A percentile compares a stretch with the other conserved stretches of the same genome.
Evolutionary conservation across 2,329 filamentous ascomycete genomes (phyloP).

Genomic region (Fusarium paranaense): DNA sequence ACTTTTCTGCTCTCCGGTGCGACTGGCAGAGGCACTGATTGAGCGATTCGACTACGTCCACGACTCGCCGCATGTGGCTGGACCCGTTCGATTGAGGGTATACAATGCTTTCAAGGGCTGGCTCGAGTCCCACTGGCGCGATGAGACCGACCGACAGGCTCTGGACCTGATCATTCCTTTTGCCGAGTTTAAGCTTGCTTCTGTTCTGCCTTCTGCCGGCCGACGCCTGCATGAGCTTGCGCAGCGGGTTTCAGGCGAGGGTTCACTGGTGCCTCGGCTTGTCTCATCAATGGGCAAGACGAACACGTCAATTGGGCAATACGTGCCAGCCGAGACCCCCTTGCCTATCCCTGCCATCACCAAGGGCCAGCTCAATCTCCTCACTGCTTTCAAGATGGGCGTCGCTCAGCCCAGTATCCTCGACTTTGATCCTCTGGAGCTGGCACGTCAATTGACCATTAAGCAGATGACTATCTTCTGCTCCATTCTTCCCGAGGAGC

Average conservation of each 20-base stretch:
- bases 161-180: slow-evolving; percentile 83
- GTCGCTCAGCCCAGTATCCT: slow-evolving; percentile 78
- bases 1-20: slow-evolving; percentile 84
- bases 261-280: slow-evolving; percentile 82
- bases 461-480: slow-evolving; percentile 94
- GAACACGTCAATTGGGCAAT: slow-evolving; percentile 78
- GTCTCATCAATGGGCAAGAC: slow-evolving; percentile 91
- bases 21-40: slow-evolving; percentile 85
- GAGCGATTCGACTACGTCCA: slow-evolving; percentile 93
- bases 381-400: slow-evolving; percentile 81
- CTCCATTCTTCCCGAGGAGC: slow-evolving; percentile 89
- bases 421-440: slow-evolving; percentile 90
- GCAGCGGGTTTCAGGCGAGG: slow-evolving; percentile 79
- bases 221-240: slow-evolving; percentile 84
- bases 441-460: slow-evolving; percentile 91
- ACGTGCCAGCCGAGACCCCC: slow-evolving; percentile 77
- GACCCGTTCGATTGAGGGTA: slow-evolving; percentile 86
- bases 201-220: slow-evolving; percentile 79
- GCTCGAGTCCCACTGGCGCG: slow-evolving; percentile 95
- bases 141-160: slow-evolving; percentile 81
- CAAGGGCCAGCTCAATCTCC: slow-evolving; percentile 79
- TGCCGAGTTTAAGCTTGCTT: slow-evolving; percentile 76
- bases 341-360: slow-evolving; percentile 77
- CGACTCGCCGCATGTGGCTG: slow-evolving; percentile 78
- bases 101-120: slow-evolving; percentile 98